Percentiles rank a stretch among this genome's conserved stretches.
Conservation (phyloP, 2,329 filamentous ascomycete species). For the Ophiocordyceps camponoti-floridani region DNA sequence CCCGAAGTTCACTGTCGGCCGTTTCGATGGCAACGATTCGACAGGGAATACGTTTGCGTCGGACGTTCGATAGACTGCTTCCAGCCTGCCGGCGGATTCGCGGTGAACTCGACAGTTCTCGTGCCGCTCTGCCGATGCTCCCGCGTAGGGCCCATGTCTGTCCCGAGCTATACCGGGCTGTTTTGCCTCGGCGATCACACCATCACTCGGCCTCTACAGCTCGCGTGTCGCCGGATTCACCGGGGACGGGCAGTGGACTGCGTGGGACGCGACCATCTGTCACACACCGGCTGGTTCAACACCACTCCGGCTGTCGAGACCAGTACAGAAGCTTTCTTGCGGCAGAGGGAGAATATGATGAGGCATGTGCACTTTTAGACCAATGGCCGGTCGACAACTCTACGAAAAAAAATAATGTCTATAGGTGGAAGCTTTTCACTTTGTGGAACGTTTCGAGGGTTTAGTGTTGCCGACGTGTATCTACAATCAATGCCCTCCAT, state of each 20-base stretch:
- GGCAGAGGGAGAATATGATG: background rate
- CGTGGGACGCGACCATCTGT: background rate
- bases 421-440: too few species aligned
- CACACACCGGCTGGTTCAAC: background rate
- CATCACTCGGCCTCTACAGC: background rate
- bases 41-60: background rate
- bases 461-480: too few species aligned
- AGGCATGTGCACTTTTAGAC: background rate
- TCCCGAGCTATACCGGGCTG: background rate
- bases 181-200: background rate
- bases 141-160: background rate
- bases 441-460: too few species aligned
- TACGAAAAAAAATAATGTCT: too few species aligned
- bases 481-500: too few species aligned
- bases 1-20: background rate
- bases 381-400: too few species aligned
- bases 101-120: background rate
- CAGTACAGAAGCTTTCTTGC: background rate
- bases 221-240: background rate
- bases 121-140: background rate
- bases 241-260: background rate
- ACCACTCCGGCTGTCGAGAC: background rate
- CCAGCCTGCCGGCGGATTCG: background rate
- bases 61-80: background rate
- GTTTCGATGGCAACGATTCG: background rate